These are phyloP conservation scores for Paraurostyla sp. DNA, from an alignment of 73 alveolate genomes.

Conservation along the genomic window DNA sequence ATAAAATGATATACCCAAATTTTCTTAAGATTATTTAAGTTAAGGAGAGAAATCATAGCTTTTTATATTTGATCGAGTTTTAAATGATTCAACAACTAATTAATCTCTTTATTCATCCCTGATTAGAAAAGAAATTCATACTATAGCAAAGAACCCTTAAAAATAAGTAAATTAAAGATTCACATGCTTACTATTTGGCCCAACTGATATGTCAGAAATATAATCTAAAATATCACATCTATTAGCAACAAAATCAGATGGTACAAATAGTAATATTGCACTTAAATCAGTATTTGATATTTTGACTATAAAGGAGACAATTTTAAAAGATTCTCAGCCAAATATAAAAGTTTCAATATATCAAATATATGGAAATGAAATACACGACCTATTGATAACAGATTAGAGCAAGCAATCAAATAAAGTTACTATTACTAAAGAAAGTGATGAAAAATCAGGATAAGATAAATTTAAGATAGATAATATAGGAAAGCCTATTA, in stretches of 20 bases:
- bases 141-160: background rate
- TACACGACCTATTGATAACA: background rate
- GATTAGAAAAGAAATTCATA: slow-evolving; percentile 11
- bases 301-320: slow-evolving; percentile 11
- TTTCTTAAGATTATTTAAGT: slow-evolving; percentile 2
- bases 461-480: background rate
- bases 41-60: background rate
- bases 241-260: slow-evolving; percentile 28
- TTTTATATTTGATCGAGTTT: slow-evolving; percentile 15
- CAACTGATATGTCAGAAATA: slow-evolving; percentile 16
- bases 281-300: slow-evolving; percentile 28
- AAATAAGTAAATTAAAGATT: background rate
- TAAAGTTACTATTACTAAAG: background rate
- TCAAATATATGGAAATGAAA: background rate
- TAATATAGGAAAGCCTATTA: background rate
- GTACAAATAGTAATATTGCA: slow-evolving; percentile 16
- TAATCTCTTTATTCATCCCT: slow-evolving; percentile 1
- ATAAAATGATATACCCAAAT: slow-evolving; percentile 2
- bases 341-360: background rate
- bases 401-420: background rate
- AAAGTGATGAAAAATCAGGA: background rate
- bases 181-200: slow-evolving; percentile 33
- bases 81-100: background rate
- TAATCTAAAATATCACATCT: background rate
- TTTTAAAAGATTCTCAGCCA: background rate